These are phyloP conservation scores for Ogataea paraovalis DNA, from an alignment of 805 yeast species.

Conservation along the genomic window DNA sequence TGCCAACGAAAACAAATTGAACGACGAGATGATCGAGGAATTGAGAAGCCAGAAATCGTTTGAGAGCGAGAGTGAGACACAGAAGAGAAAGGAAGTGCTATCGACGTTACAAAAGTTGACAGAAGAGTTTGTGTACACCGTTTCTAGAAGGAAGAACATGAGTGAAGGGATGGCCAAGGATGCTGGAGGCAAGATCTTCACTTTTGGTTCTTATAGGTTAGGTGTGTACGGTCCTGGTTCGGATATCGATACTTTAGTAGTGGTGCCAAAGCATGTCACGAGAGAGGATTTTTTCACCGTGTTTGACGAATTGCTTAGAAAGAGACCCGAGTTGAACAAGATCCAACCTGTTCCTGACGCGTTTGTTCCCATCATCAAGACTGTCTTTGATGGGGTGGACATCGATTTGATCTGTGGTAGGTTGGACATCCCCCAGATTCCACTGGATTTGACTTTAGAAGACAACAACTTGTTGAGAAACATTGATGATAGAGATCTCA, in stretches of 20 bases:
- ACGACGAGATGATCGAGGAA: slow-evolving; percentile 74
- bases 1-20: slow-evolving; percentile 68
- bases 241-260: slow-evolving; percentile 95
- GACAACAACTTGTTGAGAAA: slow-evolving; percentile 84
- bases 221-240: slow-evolving; percentile 99
- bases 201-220: slow-evolving; percentile 88
- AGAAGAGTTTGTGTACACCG: slow-evolving; percentile 77
- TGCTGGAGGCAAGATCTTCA: slow-evolving; percentile 97
- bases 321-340: slow-evolving; percentile 82
- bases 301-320: slow-evolving; percentile 64
- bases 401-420: slow-evolving; percentile 87
- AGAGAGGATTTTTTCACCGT: slow-evolving; percentile 86
- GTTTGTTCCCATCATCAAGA: slow-evolving; percentile 92
- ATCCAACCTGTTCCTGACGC: slow-evolving; percentile 95
- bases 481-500: slow-evolving; percentile 84
- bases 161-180: slow-evolving; percentile 96
- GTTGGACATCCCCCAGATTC: slow-evolving; percentile 80
- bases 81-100: slow-evolving; percentile 73
- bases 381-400: slow-evolving; percentile 85
- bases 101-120: slow-evolving; percentile 66
- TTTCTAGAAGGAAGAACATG: slow-evolving; percentile 81
- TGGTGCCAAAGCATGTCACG: slow-evolving; percentile 92
- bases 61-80: slow-evolving; percentile 81
- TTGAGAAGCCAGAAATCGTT: slow-evolving; percentile 81
- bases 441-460: slow-evolving; percentile 65